A percentile compares a stretch with the other conserved stretches of the same genome.
Evolutionary conservation across 495 filamentous ascomycete genomes (phyloP).

Genomic region (Oleoguttula mirabilis): DNA sequence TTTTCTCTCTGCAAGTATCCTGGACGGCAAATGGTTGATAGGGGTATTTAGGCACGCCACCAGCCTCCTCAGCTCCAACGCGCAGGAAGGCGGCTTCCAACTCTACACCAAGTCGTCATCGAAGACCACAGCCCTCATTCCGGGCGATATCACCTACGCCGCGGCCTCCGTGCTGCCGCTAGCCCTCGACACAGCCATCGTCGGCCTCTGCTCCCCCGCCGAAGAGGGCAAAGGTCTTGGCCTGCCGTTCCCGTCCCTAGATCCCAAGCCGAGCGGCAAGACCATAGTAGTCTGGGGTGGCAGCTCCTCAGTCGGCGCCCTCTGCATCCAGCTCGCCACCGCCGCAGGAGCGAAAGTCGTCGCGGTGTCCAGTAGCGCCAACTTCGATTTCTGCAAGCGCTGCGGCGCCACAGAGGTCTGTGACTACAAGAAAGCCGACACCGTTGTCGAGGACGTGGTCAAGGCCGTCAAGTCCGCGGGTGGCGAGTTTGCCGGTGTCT

Average conservation of each 20-base stretch:
- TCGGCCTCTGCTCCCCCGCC: conserved; percentile 36
- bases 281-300: conserved; percentile 50
- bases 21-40: no score
- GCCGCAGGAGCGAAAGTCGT: conserved; percentile 49
- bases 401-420: conserved; percentile 41
- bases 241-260: conserved; percentile 27
- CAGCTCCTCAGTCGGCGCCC: conserved; percentile 44
- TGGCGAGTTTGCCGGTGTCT: conserved; percentile 24
- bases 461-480: conserved; percentile 21
- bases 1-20: no score
- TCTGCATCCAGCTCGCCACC: conserved; percentile 49
- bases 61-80: conserved; percentile 22
- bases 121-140: conserved; percentile 35
- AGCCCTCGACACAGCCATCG: conserved; percentile 41
- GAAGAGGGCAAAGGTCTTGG: conserved; percentile 25
- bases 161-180: conserved; percentile 42
- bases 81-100: conserved; percentile 36
- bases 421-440: conserved; percentile 41
- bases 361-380: conserved; percentile 41
- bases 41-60: conserved; percentile 24
- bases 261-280: conserved; percentile 27
- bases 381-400: conserved; percentile 39
- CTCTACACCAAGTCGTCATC: conserved; percentile 33
- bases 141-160: conserved; percentile 35
- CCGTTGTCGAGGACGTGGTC: conserved; percentile 30